These are phyloP conservation scores for Penicillium occitanis DNA, from an alignment of 2,329 filamentous ascomycete species.

Conservation along the genomic window DNA sequence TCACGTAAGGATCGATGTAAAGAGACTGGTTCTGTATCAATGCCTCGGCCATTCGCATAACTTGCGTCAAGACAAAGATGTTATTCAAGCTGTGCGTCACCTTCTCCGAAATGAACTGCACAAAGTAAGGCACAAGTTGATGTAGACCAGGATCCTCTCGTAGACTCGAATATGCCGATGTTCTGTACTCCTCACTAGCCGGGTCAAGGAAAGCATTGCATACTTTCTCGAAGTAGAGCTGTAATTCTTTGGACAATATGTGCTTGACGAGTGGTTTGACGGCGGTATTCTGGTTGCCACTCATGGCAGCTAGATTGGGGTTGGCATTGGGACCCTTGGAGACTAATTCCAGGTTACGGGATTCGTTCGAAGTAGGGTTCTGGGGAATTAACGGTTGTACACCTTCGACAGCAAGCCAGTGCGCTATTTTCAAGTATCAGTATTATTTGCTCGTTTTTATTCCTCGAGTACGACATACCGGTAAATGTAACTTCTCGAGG, in stretches of 20 bases:
- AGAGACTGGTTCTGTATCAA: conserved; percentile 80
- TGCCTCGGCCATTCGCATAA: conserved; percentile 86
- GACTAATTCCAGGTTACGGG: conserved; percentile 77
- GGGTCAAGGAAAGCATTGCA: conserved; percentile 86
- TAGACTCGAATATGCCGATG: conserved; percentile 81
- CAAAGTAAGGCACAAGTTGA: conserved; percentile 93
- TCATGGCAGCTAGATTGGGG: conserved; percentile 76
- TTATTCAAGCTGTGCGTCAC: conserved; percentile 92
- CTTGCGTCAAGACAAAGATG: conserved; percentile 81
- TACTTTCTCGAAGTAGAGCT: conserved; percentile 96
- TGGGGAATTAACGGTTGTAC: conserved; percentile 96
- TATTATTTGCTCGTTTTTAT: not conserved
- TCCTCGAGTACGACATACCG: conserved; percentile 51
- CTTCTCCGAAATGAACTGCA: conserved; percentile 93
- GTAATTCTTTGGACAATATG: conserved; percentile 90
- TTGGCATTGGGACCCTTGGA: conserved; percentile 90
- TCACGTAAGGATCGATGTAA: conserved; percentile 67
- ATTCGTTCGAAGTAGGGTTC: conserved; percentile 85
- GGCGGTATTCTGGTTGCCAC: conserved; percentile 76
- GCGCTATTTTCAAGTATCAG: conserved; percentile 56
- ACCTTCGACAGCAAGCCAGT: conserved; percentile 97
- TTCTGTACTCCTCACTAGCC: conserved; percentile 79
- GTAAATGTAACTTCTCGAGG: conserved; percentile 91
- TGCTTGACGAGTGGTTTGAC: conserved; percentile 94
- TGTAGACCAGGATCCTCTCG: conserved; percentile 88